Conservation (phyloP, 805 yeast species). For the Hanseniaspora vineae region DNA sequence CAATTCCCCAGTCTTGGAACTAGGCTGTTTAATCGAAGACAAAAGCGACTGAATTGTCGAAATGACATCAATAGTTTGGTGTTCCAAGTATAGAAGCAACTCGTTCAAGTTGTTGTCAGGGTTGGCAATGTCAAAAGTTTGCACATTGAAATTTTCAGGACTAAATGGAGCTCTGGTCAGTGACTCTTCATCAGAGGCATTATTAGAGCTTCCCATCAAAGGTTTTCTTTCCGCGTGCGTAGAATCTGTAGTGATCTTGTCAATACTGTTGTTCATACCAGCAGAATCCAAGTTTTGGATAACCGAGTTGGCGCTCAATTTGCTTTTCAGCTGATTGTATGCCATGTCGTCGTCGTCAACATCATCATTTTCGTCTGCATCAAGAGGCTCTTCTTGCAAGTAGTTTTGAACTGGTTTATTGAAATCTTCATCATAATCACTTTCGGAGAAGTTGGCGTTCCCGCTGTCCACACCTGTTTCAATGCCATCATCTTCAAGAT, state of each 20-base stretch:
- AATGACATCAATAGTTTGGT: constrained; percentile 85
- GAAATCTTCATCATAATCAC: background rate
- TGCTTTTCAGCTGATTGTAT: background rate
- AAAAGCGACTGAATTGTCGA: constrained; percentile 76
- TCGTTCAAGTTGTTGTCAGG: constrained; percentile 84
- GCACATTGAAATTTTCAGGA: constrained; percentile 43
- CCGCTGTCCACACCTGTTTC: too few species aligned
- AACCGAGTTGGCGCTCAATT: background rate
- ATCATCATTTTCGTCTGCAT: constrained; percentile 3
- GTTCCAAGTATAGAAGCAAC: constrained; percentile 74
- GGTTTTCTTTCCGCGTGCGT: too few species aligned
- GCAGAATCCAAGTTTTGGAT: background rate
- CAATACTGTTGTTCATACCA: background rate
- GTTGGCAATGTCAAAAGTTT: constrained; percentile 66
- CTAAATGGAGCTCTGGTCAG: constrained; percentile 14
- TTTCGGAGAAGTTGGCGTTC: background rate
- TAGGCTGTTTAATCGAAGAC: constrained; percentile 62
- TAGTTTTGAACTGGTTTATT: background rate
- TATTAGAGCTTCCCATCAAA: too few species aligned
- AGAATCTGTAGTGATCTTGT: too few species aligned
- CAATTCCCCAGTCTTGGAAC: constrained; percentile 62
- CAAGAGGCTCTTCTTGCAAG: background rate
- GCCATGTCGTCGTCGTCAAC: constrained; percentile 5
- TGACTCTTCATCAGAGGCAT: too few species aligned
- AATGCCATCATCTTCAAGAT: background rate